Percentiles rank a stretch among this genome's conserved stretches.
phyloP scores from a whole-genome alignment of 2,329 filamentous ascomycete genomes.

The Zymoseptoria crescenta region DNA sequence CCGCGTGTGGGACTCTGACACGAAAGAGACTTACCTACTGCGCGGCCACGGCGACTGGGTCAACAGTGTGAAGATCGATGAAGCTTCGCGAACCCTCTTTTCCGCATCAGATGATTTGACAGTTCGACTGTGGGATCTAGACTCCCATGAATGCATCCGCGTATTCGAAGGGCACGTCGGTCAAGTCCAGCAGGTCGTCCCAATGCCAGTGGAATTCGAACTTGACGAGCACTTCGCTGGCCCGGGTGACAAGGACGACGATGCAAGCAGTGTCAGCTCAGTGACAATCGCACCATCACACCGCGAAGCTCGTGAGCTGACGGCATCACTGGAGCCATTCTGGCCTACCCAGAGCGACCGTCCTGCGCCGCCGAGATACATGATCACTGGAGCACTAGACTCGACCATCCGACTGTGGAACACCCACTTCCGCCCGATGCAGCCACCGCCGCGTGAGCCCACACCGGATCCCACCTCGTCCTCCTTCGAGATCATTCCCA shows the following conservation, averaged over 20 bases:
- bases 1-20: conserved; percentile 86
- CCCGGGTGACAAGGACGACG: conserved; percentile 47
- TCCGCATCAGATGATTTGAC: conserved; percentile 92
- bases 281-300: conserved; percentile 17
- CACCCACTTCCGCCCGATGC: conserved; percentile 38
- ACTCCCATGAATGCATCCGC: conserved; percentile 68
- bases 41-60: conserved; percentile 90
- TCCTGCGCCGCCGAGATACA: conserved; percentile 75
- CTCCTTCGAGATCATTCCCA: conserved; percentile 22
- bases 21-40: conserved; percentile 70
- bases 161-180: conserved; percentile 85
- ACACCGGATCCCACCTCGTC: conserved; percentile 8
- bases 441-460: conserved; percentile 4
- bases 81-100: conserved; percentile 64
- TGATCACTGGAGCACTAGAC: conserved; percentile 86
- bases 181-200: conserved; percentile 84
- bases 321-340: conserved; percentile 27
- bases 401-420: conserved; percentile 91
- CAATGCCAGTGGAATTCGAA: conserved; percentile 81
- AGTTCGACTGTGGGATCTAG: conserved; percentile 86
- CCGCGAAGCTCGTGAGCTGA: background rate
- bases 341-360: conserved; percentile 52
- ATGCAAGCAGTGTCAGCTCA: conserved; percentile 27
- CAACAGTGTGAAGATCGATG: conserved; percentile 86
- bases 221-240: conserved; percentile 58